A percentile compares a stretch with the other conserved stretches of the same genome.
These are phyloP conservation scores for Bauhinia variegata DNA, from an alignment of 306 rosid genomes.

Conservation along the genomic window DNA sequence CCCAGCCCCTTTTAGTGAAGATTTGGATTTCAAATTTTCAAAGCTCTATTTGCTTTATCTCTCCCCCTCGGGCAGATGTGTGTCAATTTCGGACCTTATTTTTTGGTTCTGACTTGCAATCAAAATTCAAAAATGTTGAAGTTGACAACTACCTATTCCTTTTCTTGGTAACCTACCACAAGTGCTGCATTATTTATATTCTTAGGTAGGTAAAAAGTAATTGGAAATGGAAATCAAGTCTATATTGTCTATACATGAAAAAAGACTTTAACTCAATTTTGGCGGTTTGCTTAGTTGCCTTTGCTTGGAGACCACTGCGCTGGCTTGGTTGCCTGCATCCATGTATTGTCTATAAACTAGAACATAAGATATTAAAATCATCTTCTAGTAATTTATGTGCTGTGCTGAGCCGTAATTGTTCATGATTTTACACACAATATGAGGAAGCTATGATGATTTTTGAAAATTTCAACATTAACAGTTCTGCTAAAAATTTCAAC, in stretches of 20 bases:
- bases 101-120: neutral
- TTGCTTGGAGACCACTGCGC: neutral
- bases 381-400: neutral
- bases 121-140: neutral
- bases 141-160: slow-evolving; percentile 2
- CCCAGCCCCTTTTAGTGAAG: too few species aligned
- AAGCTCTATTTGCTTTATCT: too few species aligned
- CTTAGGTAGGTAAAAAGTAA: too few species aligned
- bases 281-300: too few species aligned
- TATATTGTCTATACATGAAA: too few species aligned
- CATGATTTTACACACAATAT: neutral
- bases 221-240: neutral
- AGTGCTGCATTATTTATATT: neutral
- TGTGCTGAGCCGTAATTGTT: neutral
- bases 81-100: too few species aligned
- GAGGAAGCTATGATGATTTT: too few species aligned
- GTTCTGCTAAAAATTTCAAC: slow-evolving; percentile 18
- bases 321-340: neutral
- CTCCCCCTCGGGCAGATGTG: too few species aligned
- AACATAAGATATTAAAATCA: neutral
- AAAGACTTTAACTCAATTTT: too few species aligned
- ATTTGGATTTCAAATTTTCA: too few species aligned
- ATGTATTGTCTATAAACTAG: neutral
- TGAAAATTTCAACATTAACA: neutral
- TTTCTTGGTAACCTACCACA: neutral